Evolutionary conservation across 2,329 filamentous ascomycete species (phyloP).

Genomic region (Claviceps citrina): DNA sequence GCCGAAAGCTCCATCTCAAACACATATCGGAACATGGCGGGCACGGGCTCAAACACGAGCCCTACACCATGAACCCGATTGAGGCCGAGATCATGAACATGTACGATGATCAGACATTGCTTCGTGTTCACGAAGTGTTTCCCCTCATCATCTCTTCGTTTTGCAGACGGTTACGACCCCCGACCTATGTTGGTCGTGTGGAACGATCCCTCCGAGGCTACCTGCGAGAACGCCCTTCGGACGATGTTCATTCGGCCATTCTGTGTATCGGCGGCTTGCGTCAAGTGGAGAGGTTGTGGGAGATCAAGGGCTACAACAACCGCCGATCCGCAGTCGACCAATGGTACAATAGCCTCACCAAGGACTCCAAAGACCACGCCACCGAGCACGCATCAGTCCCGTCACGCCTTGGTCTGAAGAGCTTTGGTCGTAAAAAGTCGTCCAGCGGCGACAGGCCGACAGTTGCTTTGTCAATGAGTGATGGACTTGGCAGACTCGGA

Average conservation of each 20-base stretch:
- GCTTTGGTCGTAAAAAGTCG: conserved; percentile 44
- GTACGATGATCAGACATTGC: conserved; percentile 48
- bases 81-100: conserved; percentile 45
- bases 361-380: conserved; percentile 27
- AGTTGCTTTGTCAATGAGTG: conserved; percentile 12
- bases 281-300: conserved; percentile 49
- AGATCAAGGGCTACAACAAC: conserved; percentile 49
- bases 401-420: conserved; percentile 34
- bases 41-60: conserved; percentile 33
- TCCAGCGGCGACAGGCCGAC: conserved; percentile 16
- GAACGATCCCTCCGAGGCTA: conserved; percentile 50
- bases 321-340: conserved; percentile 42
- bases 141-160: conserved; percentile 50
- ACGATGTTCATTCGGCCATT: conserved; percentile 46
- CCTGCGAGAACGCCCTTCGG: conserved; percentile 43
- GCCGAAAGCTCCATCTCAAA: conserved; percentile 41
- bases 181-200: conserved; percentile 47
- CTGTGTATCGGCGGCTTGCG: conserved; percentile 45
- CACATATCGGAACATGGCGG: conserved; percentile 37
- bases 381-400: conserved; percentile 28
- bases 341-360: conserved; percentile 40
- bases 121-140: conserved; percentile 49
- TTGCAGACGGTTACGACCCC: conserved; percentile 44
- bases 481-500: conserved; percentile 11
- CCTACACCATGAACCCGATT: conserved; percentile 48